Evolutionary conservation across 2,329 filamentous ascomycete genomes (phyloP).

Genomic region (Beauveria sp.): DNA sequence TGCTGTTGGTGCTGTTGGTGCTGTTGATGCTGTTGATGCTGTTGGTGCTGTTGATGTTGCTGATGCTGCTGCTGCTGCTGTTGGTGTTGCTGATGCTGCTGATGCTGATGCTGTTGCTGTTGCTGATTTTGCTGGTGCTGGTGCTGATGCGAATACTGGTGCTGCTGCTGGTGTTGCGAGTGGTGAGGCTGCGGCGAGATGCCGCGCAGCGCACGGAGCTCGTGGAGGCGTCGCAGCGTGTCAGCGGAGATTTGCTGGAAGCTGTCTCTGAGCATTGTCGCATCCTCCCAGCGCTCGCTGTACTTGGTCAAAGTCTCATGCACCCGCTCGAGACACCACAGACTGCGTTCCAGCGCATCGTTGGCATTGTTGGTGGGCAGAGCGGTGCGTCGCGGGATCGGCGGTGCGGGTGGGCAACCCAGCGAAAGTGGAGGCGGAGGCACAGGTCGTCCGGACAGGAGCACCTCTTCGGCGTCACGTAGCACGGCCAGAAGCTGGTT

Average conservation of each 20-base stretch:
- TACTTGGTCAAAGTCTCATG: constrained; percentile 47
- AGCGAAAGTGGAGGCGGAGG: constrained; percentile 37
- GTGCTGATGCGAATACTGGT: constrained; percentile 18
- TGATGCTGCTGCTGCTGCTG: constrained; percentile 20
- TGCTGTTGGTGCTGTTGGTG: constrained; percentile 20
- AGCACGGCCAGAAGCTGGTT: constrained; percentile 56
- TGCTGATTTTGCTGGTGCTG: constrained; percentile 6
- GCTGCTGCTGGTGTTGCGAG: constrained; percentile 20
- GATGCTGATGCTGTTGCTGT: constrained; percentile 13
- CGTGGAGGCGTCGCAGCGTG: constrained; percentile 35
- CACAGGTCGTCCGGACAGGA: constrained; percentile 39
- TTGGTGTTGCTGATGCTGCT: constrained; percentile 20
- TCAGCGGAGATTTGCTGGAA: constrained; percentile 45
- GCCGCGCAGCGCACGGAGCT: constrained; percentile 28
- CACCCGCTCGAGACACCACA: constrained; percentile 47
- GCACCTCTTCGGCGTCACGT: constrained; percentile 47
- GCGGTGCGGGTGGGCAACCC: constrained; percentile 43
- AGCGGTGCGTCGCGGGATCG: constrained; percentile 40
- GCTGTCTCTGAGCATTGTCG: constrained; percentile 42
- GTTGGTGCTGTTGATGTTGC: constrained; percentile 16
- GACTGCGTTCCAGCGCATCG: constrained; percentile 48
- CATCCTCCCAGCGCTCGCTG: constrained; percentile 52
- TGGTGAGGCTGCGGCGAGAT: constrained; percentile 21
- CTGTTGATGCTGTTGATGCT: background rate
- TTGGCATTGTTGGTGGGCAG: constrained; percentile 28